Base-by-base conservation (phyloP, 352 stramenopile species). In the Phytophthora rubi region DNA sequence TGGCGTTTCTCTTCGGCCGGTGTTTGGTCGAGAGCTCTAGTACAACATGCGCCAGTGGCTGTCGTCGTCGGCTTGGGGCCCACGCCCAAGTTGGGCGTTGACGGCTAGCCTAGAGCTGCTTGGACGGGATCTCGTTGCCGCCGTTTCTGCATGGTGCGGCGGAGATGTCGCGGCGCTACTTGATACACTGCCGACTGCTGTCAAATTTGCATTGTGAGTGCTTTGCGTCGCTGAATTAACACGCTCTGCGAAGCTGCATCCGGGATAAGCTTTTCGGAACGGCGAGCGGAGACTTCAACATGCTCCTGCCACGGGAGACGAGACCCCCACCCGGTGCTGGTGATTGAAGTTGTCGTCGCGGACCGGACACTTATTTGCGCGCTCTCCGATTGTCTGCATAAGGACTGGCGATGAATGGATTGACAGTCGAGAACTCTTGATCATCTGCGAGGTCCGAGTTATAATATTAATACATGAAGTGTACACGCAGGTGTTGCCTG, bases 201-300 rank as follows among this genome's bases (percentile, higher is more conserved):
- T 48, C 1, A 48, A n/a, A 18, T 48, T 48, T n/a, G 39, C 39
- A 16, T 13, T 47, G 39, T 47, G 39, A 47, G 39, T 48, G 13
- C 59, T 30, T 35, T 59, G 47, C 0, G 12, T 8, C 12, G 26
- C 21, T 56, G 53, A 69, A 53, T 69, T 56, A 63, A 63, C 32
- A 37, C 9, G 16, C 32, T 33, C 39, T 26, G 39, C 39, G 52
- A 68, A 51, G 55, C 56, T 51, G 55, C 42, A 35, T 18, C 23
- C 28, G 32, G 35, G 65, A 68, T 62, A 48, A 61, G 58, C 65
- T 68, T 53, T 62, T 72, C 65, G 15, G 58, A 57, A 39, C 52
- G 65, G 65, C 68, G 35, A 42, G 35, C 2, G 30, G 35, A 44
- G 37, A 62, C 65, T 72, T 72, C 65, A 72, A 72, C 64, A 16